Evolutionary conservation across 305 asterid species (phyloP), one percentile per base, ranked within the genome.

Genomic region (Stenogyne calaminthoides): DNA sequence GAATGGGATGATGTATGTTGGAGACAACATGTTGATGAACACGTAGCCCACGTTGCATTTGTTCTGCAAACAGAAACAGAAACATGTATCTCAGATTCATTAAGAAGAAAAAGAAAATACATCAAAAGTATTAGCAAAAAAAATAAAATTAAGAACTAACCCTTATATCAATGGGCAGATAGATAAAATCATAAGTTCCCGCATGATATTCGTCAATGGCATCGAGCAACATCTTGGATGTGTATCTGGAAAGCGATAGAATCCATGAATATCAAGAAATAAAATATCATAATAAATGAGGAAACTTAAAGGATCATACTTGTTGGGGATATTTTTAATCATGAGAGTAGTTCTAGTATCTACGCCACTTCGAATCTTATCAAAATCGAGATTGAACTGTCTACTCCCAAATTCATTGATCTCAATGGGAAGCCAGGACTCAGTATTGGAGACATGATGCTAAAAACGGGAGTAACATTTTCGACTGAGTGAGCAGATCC

Each of bases 41-140:
- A 96, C 96, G 61, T 92, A 92, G 15, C 96, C 98, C 34, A 92
- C 92, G 34, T 92, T 92, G 88, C 98, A 92, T 66, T 82, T 88
- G 71, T 92, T 92, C 98, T 92, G 93, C 84, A 81, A 49, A 51
- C 32, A 66, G 6, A 72, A 51, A 66, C 27, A 19, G 9, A 4
- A 0, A 55, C 25, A 60, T 61, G 7, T 3, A 12, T 64, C 27
- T 60, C 56, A 62, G 54, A 62, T 39, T 37, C 22, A 44, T 52
- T 18, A 11, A 9, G 27, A 40, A n/a, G 46, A 15, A 58, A 36
- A 57, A 8, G 14, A 47, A 25, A 64, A 32, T 27, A 16, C 36
- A 34, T 32, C 37, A 71, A 34, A 1, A 32, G 36, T 51, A 65
- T 9, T 58, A 37, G 54, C 51, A 66, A 19, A 67, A 69, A 16